A percentile compares a stretch with the other conserved stretches of the same genome.
Evolutionary conservation across 768 basidiomycete genomes (phyloP).

Genomic region (Mycena capillaripes): DNA sequence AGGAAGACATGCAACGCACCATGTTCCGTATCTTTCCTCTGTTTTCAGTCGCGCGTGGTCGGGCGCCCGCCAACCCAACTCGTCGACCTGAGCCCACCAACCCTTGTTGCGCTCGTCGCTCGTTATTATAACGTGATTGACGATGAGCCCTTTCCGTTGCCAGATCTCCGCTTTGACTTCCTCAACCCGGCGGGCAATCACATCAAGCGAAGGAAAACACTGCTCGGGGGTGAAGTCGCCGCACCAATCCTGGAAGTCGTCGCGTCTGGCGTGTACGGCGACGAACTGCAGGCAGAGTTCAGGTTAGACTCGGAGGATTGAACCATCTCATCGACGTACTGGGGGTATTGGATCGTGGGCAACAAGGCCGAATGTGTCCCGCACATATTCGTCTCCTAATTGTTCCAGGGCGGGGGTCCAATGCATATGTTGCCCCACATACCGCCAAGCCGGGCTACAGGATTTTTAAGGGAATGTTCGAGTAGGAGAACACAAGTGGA

Average conservation of each 20-base stretch:
- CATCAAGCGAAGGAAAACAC: constrained; percentile 50
- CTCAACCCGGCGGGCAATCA: constrained; percentile 45
- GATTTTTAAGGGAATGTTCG: constrained; percentile 24
- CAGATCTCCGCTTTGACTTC: constrained; percentile 48
- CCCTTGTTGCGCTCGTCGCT: constrained; percentile 39
- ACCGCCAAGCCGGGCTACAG: constrained; percentile 50
- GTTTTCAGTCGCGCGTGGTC: constrained; percentile 46
- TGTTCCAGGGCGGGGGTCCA: constrained; percentile 44
- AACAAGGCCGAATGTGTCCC: constrained; percentile 40
- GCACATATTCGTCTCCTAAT: constrained; percentile 43
- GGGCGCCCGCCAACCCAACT: constrained; percentile 49
- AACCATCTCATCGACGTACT: constrained; percentile 33
- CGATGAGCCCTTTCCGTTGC: constrained; percentile 41
- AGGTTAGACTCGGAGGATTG: constrained; percentile 7
- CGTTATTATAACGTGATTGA: constrained; percentile 51
- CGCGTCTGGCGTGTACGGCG: constrained; percentile 51
- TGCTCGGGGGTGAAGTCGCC: constrained; percentile 40
- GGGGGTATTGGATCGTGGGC: constrained; percentile 45
- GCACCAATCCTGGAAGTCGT: constrained; percentile 52
- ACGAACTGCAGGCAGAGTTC: constrained; percentile 45
- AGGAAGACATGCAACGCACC: constrained; percentile 40
- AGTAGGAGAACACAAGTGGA: neutral
- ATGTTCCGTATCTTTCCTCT: constrained; percentile 44
- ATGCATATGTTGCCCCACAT: constrained; percentile 47
- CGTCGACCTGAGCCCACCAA: constrained; percentile 36